Base-by-base conservation (phyloP, 129 eudicot genomes). In the Silybum marianum region DNA sequence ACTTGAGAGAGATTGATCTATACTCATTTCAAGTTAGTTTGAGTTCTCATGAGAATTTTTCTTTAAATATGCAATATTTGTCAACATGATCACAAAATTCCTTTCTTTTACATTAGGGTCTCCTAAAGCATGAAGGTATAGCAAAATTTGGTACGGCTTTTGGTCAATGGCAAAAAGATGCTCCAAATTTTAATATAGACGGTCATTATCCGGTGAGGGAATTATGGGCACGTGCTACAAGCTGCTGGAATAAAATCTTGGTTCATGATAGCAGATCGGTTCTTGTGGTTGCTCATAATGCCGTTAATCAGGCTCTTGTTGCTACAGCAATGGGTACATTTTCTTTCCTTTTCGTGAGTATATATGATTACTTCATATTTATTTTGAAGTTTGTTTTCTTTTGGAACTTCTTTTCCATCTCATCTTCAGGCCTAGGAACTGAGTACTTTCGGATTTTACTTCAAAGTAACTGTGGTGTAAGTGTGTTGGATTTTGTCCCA, bases 241-340 rank as follows among this genome's bases (percentile, higher is more conserved):
- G 82, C 85, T 90, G 93, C 85, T 95, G 99, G 99, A 82, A 82
- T 39, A 93, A 86, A 82, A 93, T 95, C 24, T 77, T 95, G 39
- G 73, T 76, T 26, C 97, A 89, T 87, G 93, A 95, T 71, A 95
- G 98, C 86, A 93, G 78, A 81, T 91, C 98, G 6, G 90, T 91
- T 82, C 97, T 95, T 71, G 99, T 93, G 78, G 99, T 95, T 85
- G 99, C 99, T 89, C 98, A 95, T 72, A 95, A 92, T 88, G 99
- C 98, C 48, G 99, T 95, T 80, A 95, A 95, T 85, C 99, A 95
- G 89, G 99, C 99, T 79, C 99, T 95, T 79, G 88, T 95, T 80
- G 98, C 99, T 72, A 90, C 99, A 73, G 95, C 98, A 40, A 87
- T 95, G 46, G 99, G 99, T 95, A 87, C 36, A 1, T 71, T 63